These are phyloP conservation scores for Avena insularis DNA, from an alignment of 176 grass and related monocot genomes.

Conservation along the genomic window DNA sequence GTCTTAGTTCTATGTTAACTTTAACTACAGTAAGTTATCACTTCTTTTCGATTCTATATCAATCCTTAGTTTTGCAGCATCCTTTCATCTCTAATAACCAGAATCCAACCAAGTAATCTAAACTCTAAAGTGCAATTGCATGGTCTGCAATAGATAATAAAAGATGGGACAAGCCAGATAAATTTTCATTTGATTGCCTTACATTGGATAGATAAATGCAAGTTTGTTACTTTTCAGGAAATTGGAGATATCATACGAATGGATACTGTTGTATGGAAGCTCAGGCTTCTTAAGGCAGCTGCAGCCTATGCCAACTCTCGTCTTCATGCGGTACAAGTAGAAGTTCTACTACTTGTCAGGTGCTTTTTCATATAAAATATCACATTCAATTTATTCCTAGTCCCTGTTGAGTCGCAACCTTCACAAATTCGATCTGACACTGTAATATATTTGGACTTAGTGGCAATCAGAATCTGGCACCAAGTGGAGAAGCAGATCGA, in stretches of 20 bases:
- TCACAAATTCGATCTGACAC: not conserved
- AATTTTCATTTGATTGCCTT: not conserved
- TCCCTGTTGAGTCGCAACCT: not conserved
- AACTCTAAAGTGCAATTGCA: not conserved
- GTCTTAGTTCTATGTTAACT: not conserved
- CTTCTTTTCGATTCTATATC: not conserved
- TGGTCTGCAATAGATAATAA: not conserved
- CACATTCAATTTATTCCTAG: not conserved
- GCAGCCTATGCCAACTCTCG: conserved; percentile 82
- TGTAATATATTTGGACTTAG: conserved; percentile 46
- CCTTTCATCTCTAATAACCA: not conserved
- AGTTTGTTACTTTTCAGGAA: conserved; percentile 44
- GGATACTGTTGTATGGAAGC: conserved; percentile 83
- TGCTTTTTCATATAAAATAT: conserved; percentile 20
- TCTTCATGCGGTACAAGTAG: conserved; percentile 74
- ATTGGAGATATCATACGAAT: conserved; percentile 72
- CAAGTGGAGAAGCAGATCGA: conserved; percentile 73
- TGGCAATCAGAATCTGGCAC: conserved; percentile 73
- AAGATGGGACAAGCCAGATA: not conserved
- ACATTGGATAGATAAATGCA: not conserved
- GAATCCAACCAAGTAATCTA: not conserved
- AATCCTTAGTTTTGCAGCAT: not conserved
- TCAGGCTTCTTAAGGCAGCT: conserved; percentile 82
- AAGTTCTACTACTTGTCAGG: conserved; percentile 88
- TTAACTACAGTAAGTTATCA: conserved; percentile 13